Base-by-base conservation (phyloP, 2,329 filamentous ascomycete genomes). In the Cordyceps sp. region DNA sequence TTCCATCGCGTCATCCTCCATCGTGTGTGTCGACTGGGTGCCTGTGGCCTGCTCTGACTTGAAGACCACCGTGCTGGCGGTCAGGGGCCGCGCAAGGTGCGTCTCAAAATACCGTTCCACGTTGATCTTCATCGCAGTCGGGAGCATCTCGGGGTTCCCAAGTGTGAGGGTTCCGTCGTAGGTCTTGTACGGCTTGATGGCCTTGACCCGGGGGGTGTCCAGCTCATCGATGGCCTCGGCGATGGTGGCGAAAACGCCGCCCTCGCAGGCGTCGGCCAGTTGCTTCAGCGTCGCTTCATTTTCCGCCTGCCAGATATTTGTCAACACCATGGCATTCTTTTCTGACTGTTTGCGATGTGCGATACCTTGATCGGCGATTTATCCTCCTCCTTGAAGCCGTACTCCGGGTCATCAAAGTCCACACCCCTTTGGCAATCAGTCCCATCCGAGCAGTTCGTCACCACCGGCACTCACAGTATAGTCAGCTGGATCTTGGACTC, bases 91-190 rank as follows among this genome's bases (percentile, higher is more conserved):
- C 7, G 84, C 83, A 19, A 78, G 59, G 54, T 86, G 83, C 1
- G 80, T 90, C 51, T 80, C 80, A 44, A 86, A 88, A 50, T 92
- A 98, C 34, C 90, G 73, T 53, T 96, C 85, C 2, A 98, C 78
- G 35, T 82, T 75, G 45, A 98, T 93, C 16, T 66, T 70, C 45
- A 94, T 57, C 2, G 85, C 80, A 13, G 76, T 73, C 4, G 79
- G 69, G 43, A 82, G 85, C 14, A 69, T 67, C n/a, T 66, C 58
- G 0, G 75, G 69, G 42, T 94, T 72, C 4, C 90, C 90, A 3
- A 98, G 66, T 0, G 74, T 84, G 19, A 98, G 65, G 3, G 67
- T 58, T 1, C 88, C 88, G 43, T 79, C 83, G 49, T 81, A 98
- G 2, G 73, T 76, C 35, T 78, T 75, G 44, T 82, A 78, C 2